Base-by-base conservation (phyloP, 148 eudicot genomes). In the Silene conica region DNA sequence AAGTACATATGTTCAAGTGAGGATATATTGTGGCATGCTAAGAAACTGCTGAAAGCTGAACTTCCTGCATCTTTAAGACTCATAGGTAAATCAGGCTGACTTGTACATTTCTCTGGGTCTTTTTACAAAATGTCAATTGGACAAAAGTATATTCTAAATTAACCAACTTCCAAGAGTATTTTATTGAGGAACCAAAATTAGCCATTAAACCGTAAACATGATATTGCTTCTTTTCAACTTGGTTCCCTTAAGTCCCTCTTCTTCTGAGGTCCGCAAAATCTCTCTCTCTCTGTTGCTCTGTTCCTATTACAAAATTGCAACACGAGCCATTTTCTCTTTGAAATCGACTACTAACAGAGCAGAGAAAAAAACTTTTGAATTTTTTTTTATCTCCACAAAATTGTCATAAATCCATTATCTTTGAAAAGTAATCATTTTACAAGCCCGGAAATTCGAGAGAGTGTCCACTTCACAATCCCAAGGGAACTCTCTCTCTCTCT, bases 1-100 rank as follows among this genome's bases (percentile, higher is more conserved):
- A 89, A 75, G 55, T 86, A 81, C 81, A 90, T 85, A 68, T 70
- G 78, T 74, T 88, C 97, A 70, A 82, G 80, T 76, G 88, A 88
- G 80, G 98, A 95, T 79, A 92, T 95, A 63, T 75, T 92, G 78
- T 86, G 63, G 84, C 88, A 95, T 82, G 93, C 93, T 50, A 86
- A 80, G 73, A 90, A 90, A 80, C 83, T 95, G 80, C 84, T 95
- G 64, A 95, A 90, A 86, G 97, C 90, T 71, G 98, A 95, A 86
- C 88, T 95, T 80, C 98, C 98, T 21, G 78, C 84, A 73, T 90
- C 97, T 38, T 60, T 92, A 55, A 85, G 98, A 70, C 87, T 95
- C 21, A 95, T 95, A 69, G 98, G 98, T 94, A 70, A 19, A 70
- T 4, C 25, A 10, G 25, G 23, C 38, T 62, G 23, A 21, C 5